Evolutionary conservation across 371 early-diverging fungal genomes (phyloP), one percentile per base, ranked within the genome.

Genomic region (Mucor lusitanicus): DNA sequence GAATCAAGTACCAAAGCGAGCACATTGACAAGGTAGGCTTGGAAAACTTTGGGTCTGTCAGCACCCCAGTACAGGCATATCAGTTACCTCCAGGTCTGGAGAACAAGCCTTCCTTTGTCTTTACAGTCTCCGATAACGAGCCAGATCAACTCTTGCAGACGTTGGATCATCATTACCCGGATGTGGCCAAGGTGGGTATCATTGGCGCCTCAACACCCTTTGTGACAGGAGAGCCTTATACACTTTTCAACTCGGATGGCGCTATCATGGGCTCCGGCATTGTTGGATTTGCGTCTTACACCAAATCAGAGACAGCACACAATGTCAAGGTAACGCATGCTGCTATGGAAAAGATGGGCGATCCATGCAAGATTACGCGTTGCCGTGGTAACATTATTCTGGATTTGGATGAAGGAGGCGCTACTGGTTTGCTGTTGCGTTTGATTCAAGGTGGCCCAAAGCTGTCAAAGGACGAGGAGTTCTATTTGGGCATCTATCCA

Each of bases 331-430:
- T 86, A 0, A 69, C 74, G 0, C 83, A 83, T 63, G 66, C 79
- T 0, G 76, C 82, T n/a, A 66, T 89, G 65, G 80, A 80, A 19
- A 67, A 75, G 3, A 37, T 90, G 28, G 89, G 90, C 6, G 73
- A 81, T 11, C 82, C 85, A 7, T 68, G 87, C 70, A 82, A 78
- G 50, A 87, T 89, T 53, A 88, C 88, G 7, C 82, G 81, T 35
- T 90, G 88, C 59, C 86, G 87, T 6, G 93, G 93, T 4, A 93
- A 93, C 70, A 85, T 93, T 23, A 89, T 93, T 50, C 59, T 90
- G 50, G 86, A 88, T 67, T 65, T 93, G 50, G 89, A 91, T 68
- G 83, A 80, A 48, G 71, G 78, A 12, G 88, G 88, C 23, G 90
- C 93, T 1, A 88, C 91, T 2, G 76, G 83, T 11, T 73, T 88